Evolutionary conservation across 805 yeast species (phyloP), one percentile per base, ranked within the genome.

Genomic region (Pichia californica): DNA sequence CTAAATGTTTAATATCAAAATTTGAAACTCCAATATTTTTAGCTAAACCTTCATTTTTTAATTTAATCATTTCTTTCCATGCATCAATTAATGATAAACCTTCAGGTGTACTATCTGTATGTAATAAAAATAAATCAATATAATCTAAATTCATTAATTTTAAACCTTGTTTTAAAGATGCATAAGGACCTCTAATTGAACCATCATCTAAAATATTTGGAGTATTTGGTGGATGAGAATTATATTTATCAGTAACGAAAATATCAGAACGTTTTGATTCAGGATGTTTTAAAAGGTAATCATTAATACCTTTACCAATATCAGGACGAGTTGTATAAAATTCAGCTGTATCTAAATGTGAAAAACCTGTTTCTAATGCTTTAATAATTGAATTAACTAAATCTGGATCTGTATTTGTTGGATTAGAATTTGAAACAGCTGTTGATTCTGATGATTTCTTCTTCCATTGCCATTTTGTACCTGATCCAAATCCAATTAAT

Each of bases 311-410:
- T 26, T 55, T 68, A n/a, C 79, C 83, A 40, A 80, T 72, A 52
- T 80, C 86, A 6, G 54, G 57, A 47, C 77, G 76, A 7, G 85
- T 81, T 18, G 73, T 68, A 57, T 81, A 81, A 14, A 69, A 62
- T 50, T 81, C 84, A 1, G 87, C 86, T 3, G 82, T 77, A 53
- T 81, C 88, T 31, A 81, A 59, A 56, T 79, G 86, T 30, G 59
- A 66, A 57, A 74, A 76, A 0, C 85, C 85, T 14, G 57, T 52
- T 9, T 70, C 59, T 27, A 81, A 52, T 3, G 86, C 81, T 11
- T 55, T 50, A 10, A 60, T 52, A 27, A 79, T 48, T 13, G 74
- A 70, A 11, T 68, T 66, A 3, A 74, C 77, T 30, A 79, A 61
- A 15, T 64, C 69, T 15, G 48, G 47, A 36, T 56, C 55, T 10